Base-by-base conservation (phyloP, 1,284 basidiomycete species). In the Moesziomyces parantarcticus region DNA sequence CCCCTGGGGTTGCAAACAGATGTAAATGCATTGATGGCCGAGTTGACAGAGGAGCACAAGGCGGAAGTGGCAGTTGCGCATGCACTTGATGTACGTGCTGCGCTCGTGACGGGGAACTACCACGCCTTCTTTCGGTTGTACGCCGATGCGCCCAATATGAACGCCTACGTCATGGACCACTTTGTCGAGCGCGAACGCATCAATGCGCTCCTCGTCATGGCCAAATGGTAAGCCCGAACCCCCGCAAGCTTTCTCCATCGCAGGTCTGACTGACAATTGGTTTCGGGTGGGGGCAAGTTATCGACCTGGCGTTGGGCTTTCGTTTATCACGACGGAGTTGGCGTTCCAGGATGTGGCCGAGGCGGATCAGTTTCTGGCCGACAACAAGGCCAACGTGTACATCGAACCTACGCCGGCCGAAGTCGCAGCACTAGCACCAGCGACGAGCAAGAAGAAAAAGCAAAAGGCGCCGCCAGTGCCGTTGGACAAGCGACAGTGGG, bases 161-260 rank as follows among this genome's bases (percentile, higher is more conserved):
- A 94, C 51, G 94, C 90, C 58, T 98, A 98, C 85, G 94, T 99
- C 82, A 97, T 99, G 93, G 96, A 99, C 85, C 94, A 98, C 84
- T 97, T 99, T 84, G 91, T 97, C 76, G 90, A 92, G 81, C 89
- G 97, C 73, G 97, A 98, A 86, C 87, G 97, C 58, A 88, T 92
- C 58, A 89, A 90, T 65, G 94, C 94, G 1, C 85, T 99, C 59
- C 89, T 93, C 77, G 89, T 92, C 76, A 94, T 99, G 87, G 89
- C 93, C 50, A 66, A 58, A 23, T 62, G 58, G 62, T 71, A 58
- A 44, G 68, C 84, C 5, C 22, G n/a, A n/a, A n/a, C n/a, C 39
- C 29, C 49, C 52, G 20, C 23, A 18, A 18, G 22, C 42, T 23
- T 26, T 36, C 29, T 36, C 42, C 26, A 7, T 11, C 18, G 14